These are phyloP conservation scores for Metarhizium robertsii DNA, from an alignment of 2,329 filamentous ascomycete genomes.

Conservation along the genomic window DNA sequence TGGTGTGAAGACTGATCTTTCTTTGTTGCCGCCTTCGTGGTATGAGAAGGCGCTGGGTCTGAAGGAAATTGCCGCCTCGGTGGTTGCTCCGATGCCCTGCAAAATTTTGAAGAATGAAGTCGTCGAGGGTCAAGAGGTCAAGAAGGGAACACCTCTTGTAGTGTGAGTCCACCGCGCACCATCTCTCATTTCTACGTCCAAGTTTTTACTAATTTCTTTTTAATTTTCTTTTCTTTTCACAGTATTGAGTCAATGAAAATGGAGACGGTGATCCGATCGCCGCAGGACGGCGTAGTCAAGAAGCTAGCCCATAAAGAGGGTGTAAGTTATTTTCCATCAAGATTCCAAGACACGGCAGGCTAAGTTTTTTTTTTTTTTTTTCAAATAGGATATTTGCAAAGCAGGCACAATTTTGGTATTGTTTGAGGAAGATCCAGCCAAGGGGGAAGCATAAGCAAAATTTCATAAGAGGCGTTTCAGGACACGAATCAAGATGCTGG, in stretches of 20 bases:
- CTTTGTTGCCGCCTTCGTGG: conserved; percentile 61
- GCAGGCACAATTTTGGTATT: conserved; percentile 65
- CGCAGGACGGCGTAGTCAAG: conserved; percentile 62
- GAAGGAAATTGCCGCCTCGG: conserved; percentile 72
- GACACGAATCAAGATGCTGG: neutral
- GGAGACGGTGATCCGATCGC: conserved; percentile 75
- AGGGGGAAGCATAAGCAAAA: conserved; percentile 15
- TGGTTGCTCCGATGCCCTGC: conserved; percentile 93
- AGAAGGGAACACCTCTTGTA: conserved; percentile 78
- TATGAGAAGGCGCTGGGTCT: conserved; percentile 78
- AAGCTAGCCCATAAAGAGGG: conserved; percentile 67
- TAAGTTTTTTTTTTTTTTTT: neutral
- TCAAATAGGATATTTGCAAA: conserved; percentile 61
- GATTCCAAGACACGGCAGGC: too few relatives aligned
- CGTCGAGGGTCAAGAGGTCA: conserved; percentile 67
- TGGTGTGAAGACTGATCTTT: conserved; percentile 49
- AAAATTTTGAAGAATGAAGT: conserved; percentile 91
- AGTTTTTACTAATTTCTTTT: neutral
- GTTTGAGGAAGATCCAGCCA: conserved; percentile 47
- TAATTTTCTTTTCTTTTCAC: neutral
- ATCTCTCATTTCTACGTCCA: too few relatives aligned
- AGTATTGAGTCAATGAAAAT: conserved; percentile 86
- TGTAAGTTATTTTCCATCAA: conserved; percentile 34
- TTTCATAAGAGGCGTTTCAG: conserved; percentile 7
- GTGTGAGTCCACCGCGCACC: conserved; percentile 45